Conservation (phyloP, 2,329 filamentous ascomycete species). For the Colletotrichum sp. region DNA sequence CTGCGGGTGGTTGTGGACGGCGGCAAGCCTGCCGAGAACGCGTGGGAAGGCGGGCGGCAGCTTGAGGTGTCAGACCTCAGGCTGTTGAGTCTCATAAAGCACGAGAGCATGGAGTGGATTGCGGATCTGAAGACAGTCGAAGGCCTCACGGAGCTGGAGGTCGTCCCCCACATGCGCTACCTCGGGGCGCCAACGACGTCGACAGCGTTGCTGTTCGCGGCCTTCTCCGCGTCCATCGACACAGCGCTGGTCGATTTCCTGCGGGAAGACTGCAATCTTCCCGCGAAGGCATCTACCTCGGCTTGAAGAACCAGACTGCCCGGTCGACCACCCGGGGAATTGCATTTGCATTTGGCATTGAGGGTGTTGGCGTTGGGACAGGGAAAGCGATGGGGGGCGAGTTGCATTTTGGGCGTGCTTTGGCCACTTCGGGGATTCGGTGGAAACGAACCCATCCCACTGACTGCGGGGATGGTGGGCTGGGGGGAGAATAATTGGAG, state of each 20-base stretch:
- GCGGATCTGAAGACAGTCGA: conserved; percentile 57
- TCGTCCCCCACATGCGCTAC: conserved; percentile 58
- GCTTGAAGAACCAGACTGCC: not conserved
- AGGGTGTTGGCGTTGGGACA: not conserved
- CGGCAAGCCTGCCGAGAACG: conserved; percentile 51
- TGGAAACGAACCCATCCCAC: not conserved
- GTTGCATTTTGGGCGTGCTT: not conserved
- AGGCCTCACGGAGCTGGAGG: conserved; percentile 53
- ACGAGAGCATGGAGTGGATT: conserved; percentile 62
- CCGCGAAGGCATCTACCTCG: not conserved
- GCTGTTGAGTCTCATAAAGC: conserved; percentile 45
- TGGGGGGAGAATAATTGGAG: not conserved
- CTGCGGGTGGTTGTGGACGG: conserved; percentile 60
- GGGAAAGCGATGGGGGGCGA: not conserved
- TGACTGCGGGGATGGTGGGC: not conserved
- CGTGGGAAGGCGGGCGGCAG: conserved; percentile 54
- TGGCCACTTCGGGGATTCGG: conserved; percentile 4
- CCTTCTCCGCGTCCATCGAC: conserved; percentile 65
- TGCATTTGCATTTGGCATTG: not conserved
- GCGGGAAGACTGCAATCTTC: conserved; percentile 25
- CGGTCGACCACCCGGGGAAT: not conserved
- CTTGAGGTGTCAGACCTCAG: conserved; percentile 53
- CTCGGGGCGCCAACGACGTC: conserved; percentile 57
- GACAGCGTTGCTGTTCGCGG: conserved; percentile 62
- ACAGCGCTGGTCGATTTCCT: conserved; percentile 60